Conservation (phyloP, 2,329 filamentous ascomycete genomes). For the Lachnellula willkommii region DNA sequence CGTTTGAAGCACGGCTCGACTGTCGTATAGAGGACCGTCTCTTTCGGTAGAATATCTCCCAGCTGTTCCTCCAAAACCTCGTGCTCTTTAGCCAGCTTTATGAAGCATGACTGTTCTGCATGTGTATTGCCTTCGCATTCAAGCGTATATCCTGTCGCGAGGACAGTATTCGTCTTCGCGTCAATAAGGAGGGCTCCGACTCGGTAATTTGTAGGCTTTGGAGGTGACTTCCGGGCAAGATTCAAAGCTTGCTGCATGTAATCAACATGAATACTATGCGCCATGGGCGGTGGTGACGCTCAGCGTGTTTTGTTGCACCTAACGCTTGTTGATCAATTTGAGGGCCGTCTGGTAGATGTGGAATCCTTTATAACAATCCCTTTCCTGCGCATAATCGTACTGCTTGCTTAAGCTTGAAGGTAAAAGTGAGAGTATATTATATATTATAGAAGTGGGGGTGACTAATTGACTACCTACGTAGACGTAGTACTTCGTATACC, state of each 20-base stretch:
- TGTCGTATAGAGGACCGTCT: slow-evolving; percentile 74
- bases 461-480: too few relatives aligned
- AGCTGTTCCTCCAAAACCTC: slow-evolving; percentile 51
- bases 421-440: too few relatives aligned
- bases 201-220: slow-evolving; percentile 85
- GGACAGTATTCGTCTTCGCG: slow-evolving; percentile 49
- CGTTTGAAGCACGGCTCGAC: slow-evolving; percentile 80
- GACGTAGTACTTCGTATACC: too few relatives aligned
- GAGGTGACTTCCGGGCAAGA: slow-evolving; percentile 74
- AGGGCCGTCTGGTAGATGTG: neutral
- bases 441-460: too few relatives aligned
- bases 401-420: too few relatives aligned
- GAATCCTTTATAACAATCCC: neutral
- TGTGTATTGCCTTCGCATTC: slow-evolving; percentile 92
- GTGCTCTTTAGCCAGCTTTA: slow-evolving; percentile 58
- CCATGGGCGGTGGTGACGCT: slow-evolving; percentile 3
- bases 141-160: slow-evolving; percentile 83
- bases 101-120: slow-evolving; percentile 86
- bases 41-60: slow-evolving; percentile 43
- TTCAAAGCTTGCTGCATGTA: slow-evolving; percentile 69
- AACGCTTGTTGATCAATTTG: neutral
- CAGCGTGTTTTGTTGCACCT: neutral
- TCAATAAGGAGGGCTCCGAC: slow-evolving; percentile 86
- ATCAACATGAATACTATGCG: slow-evolving; percentile 18
- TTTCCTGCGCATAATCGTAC: too few relatives aligned